Evolutionary conservation across 1,139 yeast species (phyloP), one percentile per base, ranked within the genome.

Genomic region (Geotrichum bryndzae): DNA sequence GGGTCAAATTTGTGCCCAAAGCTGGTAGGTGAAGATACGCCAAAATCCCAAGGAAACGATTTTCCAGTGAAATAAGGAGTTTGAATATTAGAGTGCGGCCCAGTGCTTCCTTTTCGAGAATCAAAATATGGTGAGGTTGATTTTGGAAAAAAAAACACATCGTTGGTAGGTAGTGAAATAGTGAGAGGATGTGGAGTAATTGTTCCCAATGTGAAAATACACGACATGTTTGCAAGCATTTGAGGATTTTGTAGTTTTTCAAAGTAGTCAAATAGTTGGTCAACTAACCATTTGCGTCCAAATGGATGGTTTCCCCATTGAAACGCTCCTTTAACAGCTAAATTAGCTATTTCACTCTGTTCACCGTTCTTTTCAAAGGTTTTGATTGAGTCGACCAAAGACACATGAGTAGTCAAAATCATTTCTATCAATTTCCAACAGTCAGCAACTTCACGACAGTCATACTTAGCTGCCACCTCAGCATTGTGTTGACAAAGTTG

Each of bases 151-250:
- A 41, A 41, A 22, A 55, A 18, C 2, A 31, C 41, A 18, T 56
- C 59, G 51, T 51, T 41, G 15, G 27, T 23, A 15, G 59, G 59
- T 13, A 56, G 25, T 29, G 53, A 15, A 15, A 56, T 56, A 6
- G 51, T 56, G 2, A 56, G 41, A 35, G 59, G 55, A 18, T 56
- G 52, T 15, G 59, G 54, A 6, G 51, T 54, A 3, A 35, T 51
- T 4, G 56, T 52, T 15, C 51, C 61, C n/a, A 61, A 41, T 62
- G 68, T 70, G 62, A 80, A 67, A 2, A 90, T 81, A 74, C 96
- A 90, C 1, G 95, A 84, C 70, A 91, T 75, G 89, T 89, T 87
- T 0, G 96, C 97, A 25, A 94, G 77, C 96, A 92, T 90, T 72
- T 92, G 98, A 27, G 90, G 76, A 69, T 92, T 88, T 2, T 86